phyloP scores from a whole-genome alignment of 1,284 basidiomycete genomes.

The Tremellales sp. region DNA sequence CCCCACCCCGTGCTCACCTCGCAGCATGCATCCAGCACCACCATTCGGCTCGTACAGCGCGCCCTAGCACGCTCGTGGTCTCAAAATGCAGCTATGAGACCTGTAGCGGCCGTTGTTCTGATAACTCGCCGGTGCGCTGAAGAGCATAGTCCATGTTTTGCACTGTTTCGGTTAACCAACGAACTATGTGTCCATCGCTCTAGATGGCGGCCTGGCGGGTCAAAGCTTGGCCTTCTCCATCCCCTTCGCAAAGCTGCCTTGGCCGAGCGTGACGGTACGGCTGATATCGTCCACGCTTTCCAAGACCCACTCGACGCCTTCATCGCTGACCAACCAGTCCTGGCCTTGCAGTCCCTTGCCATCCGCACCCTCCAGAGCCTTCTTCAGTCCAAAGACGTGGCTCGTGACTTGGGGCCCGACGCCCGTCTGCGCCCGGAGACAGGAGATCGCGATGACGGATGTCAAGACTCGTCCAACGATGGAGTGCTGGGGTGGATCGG shows the following conservation, averaged over 20 bases:
- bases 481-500: slow-evolving; percentile 57
- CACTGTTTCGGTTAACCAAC: no score
- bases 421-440: slow-evolving; percentile 79
- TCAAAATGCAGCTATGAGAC: no score
- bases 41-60: no score
- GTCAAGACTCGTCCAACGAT: slow-evolving; percentile 73
- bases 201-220: no score
- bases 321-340: slow-evolving; percentile 85
- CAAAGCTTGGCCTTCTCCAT: slow-evolving; percentile 6
- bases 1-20: no score
- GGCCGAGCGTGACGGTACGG: slow-evolving; percentile 21
- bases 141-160: no score
- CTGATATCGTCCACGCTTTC: slow-evolving; percentile 69
- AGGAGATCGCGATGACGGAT: slow-evolving; percentile 84
- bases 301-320: slow-evolving; percentile 89
- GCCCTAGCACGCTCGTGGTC: no score
- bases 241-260: slow-evolving; percentile 24
- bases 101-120: no score
- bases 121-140: no score
- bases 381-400: slow-evolving; percentile 81
- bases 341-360: slow-evolving; percentile 56
- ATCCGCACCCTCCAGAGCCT: slow-evolving; percentile 66
- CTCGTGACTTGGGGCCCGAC: slow-evolving; percentile 87
- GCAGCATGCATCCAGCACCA: no score
- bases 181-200: no score